Conservation (phyloP, 148 eudicot species). For the Persicaria maculosa region DNA sequence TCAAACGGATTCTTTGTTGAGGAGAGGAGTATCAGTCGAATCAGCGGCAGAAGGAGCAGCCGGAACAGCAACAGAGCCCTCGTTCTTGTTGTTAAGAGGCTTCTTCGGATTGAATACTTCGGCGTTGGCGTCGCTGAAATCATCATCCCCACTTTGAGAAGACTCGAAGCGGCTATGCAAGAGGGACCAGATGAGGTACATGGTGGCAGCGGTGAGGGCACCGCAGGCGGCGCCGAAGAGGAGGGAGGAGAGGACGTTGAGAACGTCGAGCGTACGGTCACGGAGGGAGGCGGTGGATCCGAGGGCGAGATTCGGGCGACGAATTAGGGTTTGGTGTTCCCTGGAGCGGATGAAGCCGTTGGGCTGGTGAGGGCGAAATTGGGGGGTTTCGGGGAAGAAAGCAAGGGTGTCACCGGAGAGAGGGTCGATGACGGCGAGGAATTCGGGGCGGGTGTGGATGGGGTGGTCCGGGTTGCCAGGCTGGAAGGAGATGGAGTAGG, state of each 20-base stretch:
- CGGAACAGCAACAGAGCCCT: background rate
- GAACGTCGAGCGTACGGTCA: conserved; percentile 52
- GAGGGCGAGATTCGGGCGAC: conserved; percentile 14
- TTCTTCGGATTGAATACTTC: conserved; percentile 51
- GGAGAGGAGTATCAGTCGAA: conserved; percentile 7
- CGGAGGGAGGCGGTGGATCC: conserved; percentile 33
- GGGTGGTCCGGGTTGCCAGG: conserved; percentile 1
- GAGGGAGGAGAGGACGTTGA: conserved; percentile 59
- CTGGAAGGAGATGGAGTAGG: conserved; percentile 28
- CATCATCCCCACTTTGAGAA: conserved; percentile 26
- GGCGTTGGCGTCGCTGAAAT: conserved; percentile 14
- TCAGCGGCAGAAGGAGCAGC: background rate
- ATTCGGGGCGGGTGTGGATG: conserved; percentile 23
- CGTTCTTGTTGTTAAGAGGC: conserved; percentile 7
- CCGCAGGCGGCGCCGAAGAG: conserved; percentile 85
- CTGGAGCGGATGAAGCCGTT: background rate
- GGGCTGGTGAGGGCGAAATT: conserved; percentile 1
- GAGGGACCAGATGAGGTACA: conserved; percentile 62
- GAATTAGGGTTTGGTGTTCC: conserved; percentile 9
- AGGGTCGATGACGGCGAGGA: conserved; percentile 32
- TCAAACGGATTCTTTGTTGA: conserved; percentile 9
- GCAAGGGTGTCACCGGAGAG: conserved; percentile 5
- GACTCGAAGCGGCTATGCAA: conserved; percentile 25
- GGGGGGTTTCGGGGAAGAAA: conserved; percentile 16
- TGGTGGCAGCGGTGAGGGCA: conserved; percentile 58